Percentiles rank a stretch among this genome's conserved stretches.
Conservation (phyloP, 2,329 filamentous ascomycete species). For the Blastomyces emzantsi region DNA sequence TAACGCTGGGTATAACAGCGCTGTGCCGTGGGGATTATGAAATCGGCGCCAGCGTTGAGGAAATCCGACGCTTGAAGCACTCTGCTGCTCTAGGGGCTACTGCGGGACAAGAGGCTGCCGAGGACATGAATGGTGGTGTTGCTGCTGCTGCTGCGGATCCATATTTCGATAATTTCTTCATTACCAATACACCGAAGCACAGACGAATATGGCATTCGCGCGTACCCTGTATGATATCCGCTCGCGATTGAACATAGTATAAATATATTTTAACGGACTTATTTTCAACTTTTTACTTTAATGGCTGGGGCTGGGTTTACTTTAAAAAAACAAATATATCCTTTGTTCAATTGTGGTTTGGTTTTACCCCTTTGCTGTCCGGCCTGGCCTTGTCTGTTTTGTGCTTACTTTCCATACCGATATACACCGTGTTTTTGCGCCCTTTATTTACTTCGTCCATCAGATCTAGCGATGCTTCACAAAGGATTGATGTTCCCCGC, state of each 20-base stretch:
- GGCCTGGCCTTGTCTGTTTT: not conserved
- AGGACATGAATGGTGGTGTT: conserved; percentile 18
- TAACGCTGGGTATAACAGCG: conserved; percentile 61
- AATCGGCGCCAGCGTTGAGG: conserved; percentile 70
- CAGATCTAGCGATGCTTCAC: not conserved
- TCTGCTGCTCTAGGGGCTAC: conserved; percentile 9
- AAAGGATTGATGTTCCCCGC: not conserved
- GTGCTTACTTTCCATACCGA: not conserved
- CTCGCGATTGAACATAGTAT: conserved; percentile 14
- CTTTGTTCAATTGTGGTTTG: not conserved
- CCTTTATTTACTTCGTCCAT: not conserved
- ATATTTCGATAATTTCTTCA: conserved; percentile 13
- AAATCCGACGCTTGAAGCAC: conserved; percentile 49
- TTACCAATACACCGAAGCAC: conserved; percentile 16
- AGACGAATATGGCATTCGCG: conserved; percentile 28
- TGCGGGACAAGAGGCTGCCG: not conserved
- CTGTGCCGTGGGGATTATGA: conserved; percentile 78
- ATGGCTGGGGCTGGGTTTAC: not conserved
- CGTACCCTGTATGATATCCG: conserved; percentile 25
- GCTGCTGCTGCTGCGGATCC: conserved; percentile 1
- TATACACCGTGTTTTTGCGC: not conserved
- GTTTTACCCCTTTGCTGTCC: not conserved
- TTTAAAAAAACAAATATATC: not conserved
- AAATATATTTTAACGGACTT: not conserved
- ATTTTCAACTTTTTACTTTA: not conserved